phyloP scores from a whole-genome alignment of 2,329 filamentous ascomycete species.

The Neofusicoccum ribis region DNA sequence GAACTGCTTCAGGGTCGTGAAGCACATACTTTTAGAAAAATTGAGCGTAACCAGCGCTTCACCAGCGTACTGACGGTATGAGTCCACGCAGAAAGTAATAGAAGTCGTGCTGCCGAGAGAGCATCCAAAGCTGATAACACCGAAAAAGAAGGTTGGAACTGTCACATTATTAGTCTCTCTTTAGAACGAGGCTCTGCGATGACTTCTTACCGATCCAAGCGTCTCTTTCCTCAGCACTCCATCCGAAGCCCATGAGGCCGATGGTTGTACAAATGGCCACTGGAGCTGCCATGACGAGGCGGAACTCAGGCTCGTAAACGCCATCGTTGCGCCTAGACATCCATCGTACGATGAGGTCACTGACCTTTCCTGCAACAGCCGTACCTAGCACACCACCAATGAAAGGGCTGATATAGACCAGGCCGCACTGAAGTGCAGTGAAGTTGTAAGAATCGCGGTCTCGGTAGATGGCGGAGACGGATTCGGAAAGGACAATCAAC shows the following conservation, averaged over 20 bases:
- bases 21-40: constrained; percentile 73
- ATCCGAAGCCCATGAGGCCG: constrained; percentile 95
- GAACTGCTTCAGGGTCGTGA: background rate
- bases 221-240: constrained; percentile 75
- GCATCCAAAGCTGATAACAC: constrained; percentile 88
- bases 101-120: constrained; percentile 85
- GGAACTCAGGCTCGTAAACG: constrained; percentile 91
- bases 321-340: constrained; percentile 89
- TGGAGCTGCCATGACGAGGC: constrained; percentile 82
- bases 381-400: constrained; percentile 88
- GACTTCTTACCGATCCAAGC: constrained; percentile 63
- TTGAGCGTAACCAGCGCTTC: constrained; percentile 94
- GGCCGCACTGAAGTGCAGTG: constrained; percentile 73
- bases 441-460: constrained; percentile 74
- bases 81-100: constrained; percentile 93
- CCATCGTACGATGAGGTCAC: constrained; percentile 77
- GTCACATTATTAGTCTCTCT: background rate
- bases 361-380: constrained; percentile 83
- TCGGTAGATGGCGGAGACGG: constrained; percentile 77
- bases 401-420: constrained; percentile 89
- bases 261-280: constrained; percentile 76
- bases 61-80: constrained; percentile 88
- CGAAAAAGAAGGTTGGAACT: constrained; percentile 91
- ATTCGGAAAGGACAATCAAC: constrained; percentile 93
- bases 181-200: no score